phyloP scores from a whole-genome alignment of 2,329 filamentous ascomycete genomes.

The Clarireedia sp. region DNA sequence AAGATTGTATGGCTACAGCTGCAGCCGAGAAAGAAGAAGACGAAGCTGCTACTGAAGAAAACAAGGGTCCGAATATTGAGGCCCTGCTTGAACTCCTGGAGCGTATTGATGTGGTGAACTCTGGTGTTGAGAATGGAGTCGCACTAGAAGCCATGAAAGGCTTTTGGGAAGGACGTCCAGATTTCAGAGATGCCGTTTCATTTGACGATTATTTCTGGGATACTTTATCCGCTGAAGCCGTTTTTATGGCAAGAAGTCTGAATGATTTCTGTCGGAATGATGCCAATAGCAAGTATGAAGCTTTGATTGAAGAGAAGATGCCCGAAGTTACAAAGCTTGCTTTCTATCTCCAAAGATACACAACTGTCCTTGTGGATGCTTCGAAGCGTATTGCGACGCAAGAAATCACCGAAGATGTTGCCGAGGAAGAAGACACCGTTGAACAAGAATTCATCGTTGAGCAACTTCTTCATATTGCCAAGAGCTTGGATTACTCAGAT shows the following conservation, averaged over 20 bases:
- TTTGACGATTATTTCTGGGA: constrained; percentile 76
- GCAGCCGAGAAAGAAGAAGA: constrained; percentile 51
- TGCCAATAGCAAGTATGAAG: constrained; percentile 65
- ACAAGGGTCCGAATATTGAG: constrained; percentile 63
- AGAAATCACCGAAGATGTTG: constrained; percentile 44
- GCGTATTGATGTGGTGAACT: constrained; percentile 87
- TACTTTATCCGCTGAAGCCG: constrained; percentile 72
- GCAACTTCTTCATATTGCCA: constrained; percentile 84
- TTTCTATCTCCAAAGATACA: constrained; percentile 76
- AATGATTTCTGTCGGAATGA: constrained; percentile 83
- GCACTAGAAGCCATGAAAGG: constrained; percentile 90
- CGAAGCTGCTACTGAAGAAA: constrained; percentile 35
- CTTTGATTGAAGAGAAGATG: constrained; percentile 81
- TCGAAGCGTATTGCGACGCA: constrained; percentile 49
- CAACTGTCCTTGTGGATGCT: constrained; percentile 58
- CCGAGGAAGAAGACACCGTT: constrained; percentile 71
- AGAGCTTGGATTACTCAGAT: constrained; percentile 94
- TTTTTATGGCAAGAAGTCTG: constrained; percentile 86
- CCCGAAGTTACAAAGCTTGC: constrained; percentile 90
- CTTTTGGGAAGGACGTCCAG: constrained; percentile 89
- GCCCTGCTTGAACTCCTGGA: constrained; percentile 85
- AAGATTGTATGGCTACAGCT: constrained; percentile 72
- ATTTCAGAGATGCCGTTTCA: constrained; percentile 64
- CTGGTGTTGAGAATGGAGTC: constrained; percentile 81
- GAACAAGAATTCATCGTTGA: constrained; percentile 95